Base-by-base conservation (phyloP, 352 stramenopile species). In the Globisporangium nunn region DNA sequence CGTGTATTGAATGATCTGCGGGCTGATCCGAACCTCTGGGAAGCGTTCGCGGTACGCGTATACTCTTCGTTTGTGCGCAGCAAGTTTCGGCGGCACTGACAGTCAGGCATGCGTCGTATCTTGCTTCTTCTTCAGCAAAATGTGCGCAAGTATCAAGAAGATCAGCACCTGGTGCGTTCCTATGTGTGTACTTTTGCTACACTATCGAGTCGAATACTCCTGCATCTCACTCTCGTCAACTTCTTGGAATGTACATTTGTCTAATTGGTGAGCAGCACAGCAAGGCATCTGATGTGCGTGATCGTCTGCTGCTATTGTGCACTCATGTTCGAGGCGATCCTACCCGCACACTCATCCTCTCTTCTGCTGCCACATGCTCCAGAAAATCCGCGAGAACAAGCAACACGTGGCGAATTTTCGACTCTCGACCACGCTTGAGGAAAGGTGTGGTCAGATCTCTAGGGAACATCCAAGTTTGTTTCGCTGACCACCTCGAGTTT, bases 371-470 rank as follows among this genome's bases (percentile, higher is more conserved):
- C 43, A 39, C 14, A 23, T 17, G 7, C 44, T 63, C 6, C 43
- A 87, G 79, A 86, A 86, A 72, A 74, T 84, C 44, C 73, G 68
- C 2, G 75, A 87, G 52, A 88, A 88, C 56, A 82, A 70, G 46
- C 61, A 79, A 52, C 74, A 54, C 29, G 62, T 70, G 4, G 54
- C 37, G 43, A 78, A 64, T 29, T 62, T 68, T 30, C 63, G 58
- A 3, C 61, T 68, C 23, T 15, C 39, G 18, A 51, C 63, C 44
- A 64, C 53, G 2, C 49, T 64, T 33, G 69, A 78, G 14, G 59
- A 71, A 6, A 64, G 64, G 72, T 80, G 58, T 23, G 37, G 6
- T 48, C 6, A 8, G 33, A 37, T 43, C 37, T 43, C 37, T 17
- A 4, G 35, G 4, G 37, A 4, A 17, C 0, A 4, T 17, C 7